Evolutionary conservation across 495 filamentous ascomycete genomes (phyloP).

Genomic region (Penicillium diatomitis): DNA sequence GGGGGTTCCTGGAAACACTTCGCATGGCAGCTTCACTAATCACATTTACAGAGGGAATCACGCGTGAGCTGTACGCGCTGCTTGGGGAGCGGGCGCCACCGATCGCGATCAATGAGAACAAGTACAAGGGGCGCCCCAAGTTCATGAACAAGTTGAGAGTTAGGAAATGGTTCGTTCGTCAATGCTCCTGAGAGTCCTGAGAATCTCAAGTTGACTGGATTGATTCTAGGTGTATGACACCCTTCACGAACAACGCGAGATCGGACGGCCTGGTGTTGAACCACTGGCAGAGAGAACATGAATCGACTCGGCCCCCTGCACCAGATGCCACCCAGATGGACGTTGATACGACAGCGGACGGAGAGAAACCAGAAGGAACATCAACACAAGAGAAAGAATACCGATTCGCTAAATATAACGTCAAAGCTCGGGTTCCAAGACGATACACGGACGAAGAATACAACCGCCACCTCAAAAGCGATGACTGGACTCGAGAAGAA

Average conservation of each 20-base stretch:
- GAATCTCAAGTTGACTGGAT: not conserved
- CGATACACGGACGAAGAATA: slow-evolving; percentile 81
- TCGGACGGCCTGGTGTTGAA: slow-evolving; percentile 47
- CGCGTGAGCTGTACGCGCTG: slow-evolving; percentile 55
- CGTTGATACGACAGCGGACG: slow-evolving; percentile 21
- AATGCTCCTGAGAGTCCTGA: not conserved
- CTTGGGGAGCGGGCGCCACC: slow-evolving; percentile 60
- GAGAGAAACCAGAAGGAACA: slow-evolving; percentile 25
- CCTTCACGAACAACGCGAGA: slow-evolving; percentile 52
- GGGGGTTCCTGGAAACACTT: too few species aligned
- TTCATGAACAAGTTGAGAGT: slow-evolving; percentile 45
- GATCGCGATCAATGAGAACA: slow-evolving; percentile 56
- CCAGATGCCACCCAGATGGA: slow-evolving; percentile 25
- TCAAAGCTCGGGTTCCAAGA: slow-evolving; percentile 59
- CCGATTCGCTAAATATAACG: slow-evolving; percentile 71
- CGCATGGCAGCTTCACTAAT: not conserved
- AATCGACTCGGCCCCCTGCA: slow-evolving; percentile 29
- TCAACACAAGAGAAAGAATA: slow-evolving; percentile 30
- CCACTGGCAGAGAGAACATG: slow-evolving; percentile 53
- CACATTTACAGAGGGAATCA: slow-evolving; percentile 59
- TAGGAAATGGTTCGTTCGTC: slow-evolving; percentile 41
- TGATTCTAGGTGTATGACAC: slow-evolving; percentile 37
- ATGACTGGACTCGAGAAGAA: slow-evolving; percentile 82
- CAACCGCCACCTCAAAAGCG: slow-evolving; percentile 56
- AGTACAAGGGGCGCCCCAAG: slow-evolving; percentile 56